Percentiles rank a stretch among this genome's conserved stretches.
phyloP scores from a whole-genome alignment of 768 basidiomycete genomes.

The Xerocomellus chrysenteron region DNA sequence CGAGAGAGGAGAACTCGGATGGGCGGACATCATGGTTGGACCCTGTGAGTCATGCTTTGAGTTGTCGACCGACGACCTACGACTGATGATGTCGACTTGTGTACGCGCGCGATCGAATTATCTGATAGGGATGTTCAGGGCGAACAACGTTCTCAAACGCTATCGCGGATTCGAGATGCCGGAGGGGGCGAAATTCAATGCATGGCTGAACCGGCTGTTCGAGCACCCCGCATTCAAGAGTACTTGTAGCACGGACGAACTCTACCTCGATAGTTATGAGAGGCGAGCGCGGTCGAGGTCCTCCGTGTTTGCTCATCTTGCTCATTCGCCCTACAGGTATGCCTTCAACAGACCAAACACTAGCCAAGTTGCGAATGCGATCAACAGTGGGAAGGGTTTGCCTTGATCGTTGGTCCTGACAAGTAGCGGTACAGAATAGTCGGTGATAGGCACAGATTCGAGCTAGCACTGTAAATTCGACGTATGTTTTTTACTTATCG shows the following conservation, averaged over 20 bases:
- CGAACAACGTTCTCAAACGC: conserved; percentile 59
- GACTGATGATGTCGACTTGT: neutral
- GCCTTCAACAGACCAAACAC: conserved; percentile 77
- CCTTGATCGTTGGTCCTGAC: conserved; percentile 43
- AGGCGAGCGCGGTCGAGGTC: conserved; percentile 37
- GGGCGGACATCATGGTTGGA: conserved; percentile 55
- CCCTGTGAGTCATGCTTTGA: conserved; percentile 54
- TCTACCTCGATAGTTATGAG: conserved; percentile 74
- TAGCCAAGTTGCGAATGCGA: conserved; percentile 73
- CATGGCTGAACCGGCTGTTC: conserved; percentile 55
- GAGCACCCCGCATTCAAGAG: conserved; percentile 60
- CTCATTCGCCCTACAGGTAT: conserved; percentile 44
- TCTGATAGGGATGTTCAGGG: conserved; percentile 62
- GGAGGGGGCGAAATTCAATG: conserved; percentile 44
- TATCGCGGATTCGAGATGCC: conserved; percentile 68
- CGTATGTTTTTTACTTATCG: neutral
- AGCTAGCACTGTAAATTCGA: neutral
- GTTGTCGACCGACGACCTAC: neutral
- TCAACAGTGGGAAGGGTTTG: conserved; percentile 61
- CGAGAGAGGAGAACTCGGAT: conserved; percentile 54
- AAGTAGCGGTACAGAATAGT: neutral
- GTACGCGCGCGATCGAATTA: neutral
- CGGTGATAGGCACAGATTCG: no score
- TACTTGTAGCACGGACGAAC: conserved; percentile 65
- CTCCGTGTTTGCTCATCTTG: neutral